Base-by-base conservation (phyloP, 345 rosid genomes). In the Citrus unshiu region DNA sequence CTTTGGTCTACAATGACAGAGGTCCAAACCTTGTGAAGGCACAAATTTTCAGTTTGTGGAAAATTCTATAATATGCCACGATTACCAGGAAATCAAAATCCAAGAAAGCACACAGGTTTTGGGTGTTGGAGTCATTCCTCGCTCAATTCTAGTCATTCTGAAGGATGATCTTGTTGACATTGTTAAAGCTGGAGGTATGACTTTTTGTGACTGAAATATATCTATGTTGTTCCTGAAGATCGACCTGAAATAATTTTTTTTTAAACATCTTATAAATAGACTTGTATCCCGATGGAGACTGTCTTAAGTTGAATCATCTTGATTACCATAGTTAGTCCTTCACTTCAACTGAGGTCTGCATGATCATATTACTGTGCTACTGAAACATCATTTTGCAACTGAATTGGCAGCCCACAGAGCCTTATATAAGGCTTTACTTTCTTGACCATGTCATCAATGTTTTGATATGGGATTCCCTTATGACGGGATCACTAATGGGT, bases 121-220 rank as follows among this genome's bases (percentile, higher is more conserved):
- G 84, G 97, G 92, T 68, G 98, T 95, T 82, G 99, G 99, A 70
- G 96, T 93, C 75, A 92, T 95, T 82, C 99, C 99, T 77, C 93
- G 97, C 72, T 93, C 96, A 77, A 91, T 93, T 81, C 85, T 86
- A 51, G 91, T 93, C 72, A 84, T 93, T 75, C 80, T 95, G 80
- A 90, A 72, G 86, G 97, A 93, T 85, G 97, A 95, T 88, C 98
- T 95, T 85, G 99, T 92, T 83, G 99, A 95, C 88, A 85, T 85
- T 69, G 92, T 94, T 79, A 93, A 92, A 89, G 97, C 98, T 79
- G 99, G 99, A 89, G 99, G 99, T 95, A 90, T 70, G 39, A 40
- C 63, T 68, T 85, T 78, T 24, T 57, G 46, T 24, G 57, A 65
- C 75, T 69, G 29, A 57, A 62, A 24, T 35, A 40, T 62, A 30